Evolutionary conservation across 768 basidiomycete genomes (phyloP).

Genomic region (Sarcodon aspratus): DNA sequence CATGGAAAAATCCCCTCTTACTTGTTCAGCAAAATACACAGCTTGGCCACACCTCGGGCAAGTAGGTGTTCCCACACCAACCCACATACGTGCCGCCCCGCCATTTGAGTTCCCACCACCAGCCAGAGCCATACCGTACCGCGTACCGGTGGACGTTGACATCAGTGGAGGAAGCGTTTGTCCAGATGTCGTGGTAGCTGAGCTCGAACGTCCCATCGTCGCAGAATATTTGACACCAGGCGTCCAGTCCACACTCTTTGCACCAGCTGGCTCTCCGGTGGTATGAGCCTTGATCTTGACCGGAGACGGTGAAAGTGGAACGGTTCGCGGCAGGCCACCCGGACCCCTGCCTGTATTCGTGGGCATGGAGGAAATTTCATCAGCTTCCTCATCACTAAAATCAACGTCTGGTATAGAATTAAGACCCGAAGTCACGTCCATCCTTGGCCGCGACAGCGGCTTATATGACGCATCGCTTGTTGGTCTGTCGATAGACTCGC

Average conservation of each 20-base stretch:
- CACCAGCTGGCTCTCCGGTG: too few species aligned
- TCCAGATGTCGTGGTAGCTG: conserved; percentile 2
- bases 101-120: conserved; percentile 13
- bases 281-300: too few species aligned
- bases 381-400: too few species aligned
- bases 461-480: too few species aligned
- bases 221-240: neutral
- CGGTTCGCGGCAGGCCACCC: conserved; percentile 42
- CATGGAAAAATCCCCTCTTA: conserved; percentile 10
- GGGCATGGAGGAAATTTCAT: conserved; percentile 14
- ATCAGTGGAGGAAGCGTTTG: conserved; percentile 18
- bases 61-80: conserved; percentile 49
- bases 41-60: conserved; percentile 65
- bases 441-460: too few species aligned
- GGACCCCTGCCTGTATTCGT: conserved; percentile 37
- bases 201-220: conserved; percentile 3
- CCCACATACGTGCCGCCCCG: conserved; percentile 18
- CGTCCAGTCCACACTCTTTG: too few species aligned
- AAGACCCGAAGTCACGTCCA: too few species aligned
- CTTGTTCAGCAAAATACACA: conserved; percentile 85
- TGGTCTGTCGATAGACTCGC: too few species aligned
- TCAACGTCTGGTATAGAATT: too few species aligned
- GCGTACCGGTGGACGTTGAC: conserved; percentile 46
- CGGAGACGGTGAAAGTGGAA: conserved; percentile 22
- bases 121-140: conserved; percentile 49